Evolutionary conservation across 2,329 filamentous ascomycete genomes (phyloP).

Genomic region (Helotiales sp.): DNA sequence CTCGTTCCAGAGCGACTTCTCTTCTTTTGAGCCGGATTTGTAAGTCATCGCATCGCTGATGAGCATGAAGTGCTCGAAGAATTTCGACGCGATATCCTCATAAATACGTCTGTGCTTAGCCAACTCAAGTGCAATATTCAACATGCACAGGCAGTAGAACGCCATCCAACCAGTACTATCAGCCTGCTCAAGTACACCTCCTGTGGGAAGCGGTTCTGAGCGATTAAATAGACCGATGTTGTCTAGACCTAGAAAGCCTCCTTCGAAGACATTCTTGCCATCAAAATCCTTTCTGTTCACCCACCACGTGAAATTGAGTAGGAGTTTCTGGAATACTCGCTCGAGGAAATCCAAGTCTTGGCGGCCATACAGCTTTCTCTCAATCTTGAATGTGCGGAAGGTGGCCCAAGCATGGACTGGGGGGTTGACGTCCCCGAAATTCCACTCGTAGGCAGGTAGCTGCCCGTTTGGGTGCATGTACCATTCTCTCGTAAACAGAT

Average conservation of each 20-base stretch:
- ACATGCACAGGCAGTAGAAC: conserved; percentile 94
- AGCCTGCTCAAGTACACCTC: conserved; percentile 90
- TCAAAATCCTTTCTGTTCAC: conserved; percentile 94
- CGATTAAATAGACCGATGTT: conserved; percentile 98
- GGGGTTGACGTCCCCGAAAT: conserved; percentile 95
- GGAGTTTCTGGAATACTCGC: conserved; percentile 91
- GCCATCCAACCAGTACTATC: conserved; percentile 99
- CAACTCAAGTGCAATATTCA: conserved; percentile 93
- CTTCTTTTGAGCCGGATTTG: conserved; percentile 66
- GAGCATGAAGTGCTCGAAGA: conserved; percentile 98
- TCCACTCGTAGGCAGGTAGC: conserved; percentile 91
- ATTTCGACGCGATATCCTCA: conserved; percentile 96
- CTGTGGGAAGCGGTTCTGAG: conserved; percentile 90
- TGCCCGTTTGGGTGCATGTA: conserved; percentile 98
- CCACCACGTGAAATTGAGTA: conserved; percentile 99
- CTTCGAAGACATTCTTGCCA: conserved; percentile 96
- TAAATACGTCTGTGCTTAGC: conserved; percentile 94
- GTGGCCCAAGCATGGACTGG: conserved; percentile 96
- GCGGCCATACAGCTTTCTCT: conserved; percentile 93
- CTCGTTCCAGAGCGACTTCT: conserved; percentile 93
- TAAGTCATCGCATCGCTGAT: conserved; percentile 97
- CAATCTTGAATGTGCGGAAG: conserved; percentile 96
- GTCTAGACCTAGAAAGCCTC: conserved; percentile 91
- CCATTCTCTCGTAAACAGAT: conserved; percentile 95
- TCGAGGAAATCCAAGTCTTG: conserved; percentile 96